A percentile compares a stretch with the other conserved stretches of the same genome.
Evolutionary conservation across 768 basidiomycete genomes (phyloP).

Genomic region (Amanita polypyramis): DNA sequence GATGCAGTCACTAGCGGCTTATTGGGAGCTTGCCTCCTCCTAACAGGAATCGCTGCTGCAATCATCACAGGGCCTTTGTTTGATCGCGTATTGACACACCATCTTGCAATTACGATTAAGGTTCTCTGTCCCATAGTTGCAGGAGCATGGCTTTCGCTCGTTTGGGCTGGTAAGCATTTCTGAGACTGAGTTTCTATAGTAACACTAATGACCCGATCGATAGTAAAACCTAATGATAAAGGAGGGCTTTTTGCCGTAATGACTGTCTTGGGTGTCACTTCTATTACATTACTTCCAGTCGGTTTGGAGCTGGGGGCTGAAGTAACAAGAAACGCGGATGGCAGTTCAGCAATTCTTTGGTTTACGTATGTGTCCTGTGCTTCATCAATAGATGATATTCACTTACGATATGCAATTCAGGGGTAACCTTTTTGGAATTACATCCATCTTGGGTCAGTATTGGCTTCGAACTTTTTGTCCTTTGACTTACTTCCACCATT

Average conservation of each 20-base stretch:
- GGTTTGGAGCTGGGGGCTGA: slow-evolving; percentile 73
- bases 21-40: slow-evolving; percentile 54
- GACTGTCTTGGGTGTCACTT: slow-evolving; percentile 54
- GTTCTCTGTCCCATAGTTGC: slow-evolving; percentile 52
- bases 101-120: slow-evolving; percentile 51
- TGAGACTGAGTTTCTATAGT: neutral
- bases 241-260: slow-evolving; percentile 57
- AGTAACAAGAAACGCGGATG: slow-evolving; percentile 69
- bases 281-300: slow-evolving; percentile 65
- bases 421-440: slow-evolving; percentile 53
- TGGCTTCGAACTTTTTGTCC: neutral
- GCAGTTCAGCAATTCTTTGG: slow-evolving; percentile 70
- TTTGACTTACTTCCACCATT: neutral
- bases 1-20: slow-evolving; percentile 54
- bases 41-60: slow-evolving; percentile 64
- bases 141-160: slow-evolving; percentile 57
- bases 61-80: slow-evolving; percentile 63
- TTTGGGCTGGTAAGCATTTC: slow-evolving; percentile 61
- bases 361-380: slow-evolving; percentile 38
- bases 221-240: slow-evolving; percentile 53
- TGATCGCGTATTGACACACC: slow-evolving; percentile 74
- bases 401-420: slow-evolving; percentile 20
- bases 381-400: slow-evolving; percentile 1
- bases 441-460: slow-evolving; percentile 49
- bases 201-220: slow-evolving; percentile 16